Base-by-base conservation (phyloP, 805 yeast genomes). In the Kuraishia molischiana region DNA sequence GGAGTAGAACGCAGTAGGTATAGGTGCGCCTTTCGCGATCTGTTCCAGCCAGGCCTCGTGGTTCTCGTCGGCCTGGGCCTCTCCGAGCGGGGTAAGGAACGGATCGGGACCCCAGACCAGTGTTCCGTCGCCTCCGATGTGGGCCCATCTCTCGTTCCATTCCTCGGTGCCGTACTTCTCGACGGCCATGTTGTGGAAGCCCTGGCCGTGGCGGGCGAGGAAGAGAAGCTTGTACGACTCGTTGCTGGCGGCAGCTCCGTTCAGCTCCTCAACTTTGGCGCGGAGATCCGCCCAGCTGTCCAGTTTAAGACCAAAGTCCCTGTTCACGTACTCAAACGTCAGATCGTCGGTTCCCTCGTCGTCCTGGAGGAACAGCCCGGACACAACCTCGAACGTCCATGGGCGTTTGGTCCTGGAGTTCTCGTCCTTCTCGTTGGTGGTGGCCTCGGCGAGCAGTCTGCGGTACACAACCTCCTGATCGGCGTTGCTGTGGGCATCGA, bases 121-220 rank as follows among this genome's bases (percentile, higher is more conserved):
- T 33, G 67, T 71, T 4, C 77, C 82, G 48, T 75, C 79, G 2
- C 78, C 77, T 4, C 62, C 58, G 32, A 66, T 41, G 13, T 57
- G 56, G 4, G 75, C 64, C 77, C 78, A 77, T 41, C 76, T 66
- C 0, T 50, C 46, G 46, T 73, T 56, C 87, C 85, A 79, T n/a
- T 56, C 71, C 2, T 65, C 64, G 15, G 62, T 39, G 9, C 85
- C 85, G 46, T 75, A 77, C 41, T 70, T 65, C 18, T 56, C 58
- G 13, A 77, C 73, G 3, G 73, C 68, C 33, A 63, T 61, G 46
- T 79, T 79, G 44, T 79, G 87, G 49, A 57, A 71, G 0, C 85
- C 86, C 52, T 79, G 83, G 4, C 85, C 86, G 47, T 79, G 86
- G 50, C 86, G 64, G 9, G 80, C 79, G 38, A 73, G 61, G 35